Base-by-base conservation (phyloP, 805 yeast genomes). In the Candida vartiovaarae region DNA sequence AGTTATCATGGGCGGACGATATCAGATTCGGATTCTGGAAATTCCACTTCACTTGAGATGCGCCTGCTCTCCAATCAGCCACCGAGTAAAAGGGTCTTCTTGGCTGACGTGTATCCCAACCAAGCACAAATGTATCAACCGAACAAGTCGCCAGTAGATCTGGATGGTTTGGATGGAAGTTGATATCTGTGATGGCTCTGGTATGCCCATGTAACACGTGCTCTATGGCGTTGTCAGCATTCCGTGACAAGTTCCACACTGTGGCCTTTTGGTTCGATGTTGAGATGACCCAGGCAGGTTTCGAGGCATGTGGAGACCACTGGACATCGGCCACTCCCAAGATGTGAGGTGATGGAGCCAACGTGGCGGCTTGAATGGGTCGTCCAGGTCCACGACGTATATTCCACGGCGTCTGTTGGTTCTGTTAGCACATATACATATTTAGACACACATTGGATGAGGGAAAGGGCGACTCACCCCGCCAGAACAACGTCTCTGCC, bases 301-400 rank as follows among this genome's bases (percentile, higher is more conserved):
- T 86, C 2, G 81, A 73, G 5, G 75, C 70, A 59, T 93, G 97
- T 0, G 97, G 96, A 3, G 95, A 86, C 98, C 99, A 93, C 62
- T 93, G 98, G 2, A 91, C 97, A 61, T 91, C 97, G 0, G 99
- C 96, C 3, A 93, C 99, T 93, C 98, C 98, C 98, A 93, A 0
- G 95, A 80, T 0, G 97, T 91, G 32, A 80, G 72, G 58, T 93
- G 96, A 43, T 82, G 95, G 11, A 93, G 74, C 90, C 95, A 88
- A 46, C 99, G 70, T 0, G 99, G 99, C 1, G 95, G 89, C 0
- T 91, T 78, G 63, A 87, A 91, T 1, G 98, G 99, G 61, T 93
- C 96, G 56, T 91, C 96, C 35, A 93, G 64, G 64, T 93, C 98
- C n/a, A 91, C 82, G 33, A 93, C 80, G 61, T 81, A 85, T 10